Conservation (phyloP, 1,284 basidiomycete species). For the Cryptococcus sp. region DNA sequence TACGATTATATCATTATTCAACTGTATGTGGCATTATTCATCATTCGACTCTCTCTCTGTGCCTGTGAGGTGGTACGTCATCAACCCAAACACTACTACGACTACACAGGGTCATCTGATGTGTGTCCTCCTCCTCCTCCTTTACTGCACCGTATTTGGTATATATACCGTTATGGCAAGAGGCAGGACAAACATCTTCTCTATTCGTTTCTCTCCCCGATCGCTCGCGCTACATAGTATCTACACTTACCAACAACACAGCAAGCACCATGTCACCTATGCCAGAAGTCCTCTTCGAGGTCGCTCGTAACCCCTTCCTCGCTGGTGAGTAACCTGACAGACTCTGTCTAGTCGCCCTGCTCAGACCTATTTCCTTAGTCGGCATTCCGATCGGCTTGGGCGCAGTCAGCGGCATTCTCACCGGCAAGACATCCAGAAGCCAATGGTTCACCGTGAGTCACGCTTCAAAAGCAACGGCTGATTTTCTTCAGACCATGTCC, state of each 20-base stretch:
- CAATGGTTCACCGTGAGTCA: constrained; percentile 64
- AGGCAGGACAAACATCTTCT: no score
- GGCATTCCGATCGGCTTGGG: constrained; percentile 65
- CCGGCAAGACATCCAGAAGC: constrained; percentile 55
- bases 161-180: no score
- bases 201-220: no score
- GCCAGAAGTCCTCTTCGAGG: constrained; percentile 58
- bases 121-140: no score
- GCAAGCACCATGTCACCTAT: constrained; percentile 45
- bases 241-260: neutral
- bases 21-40: no score
- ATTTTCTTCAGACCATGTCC: constrained; percentile 30
- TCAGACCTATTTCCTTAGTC: constrained; percentile 38
- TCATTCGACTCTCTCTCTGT: no score
- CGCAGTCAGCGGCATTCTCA: constrained; percentile 58
- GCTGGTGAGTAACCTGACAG: constrained; percentile 50
- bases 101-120: no score
- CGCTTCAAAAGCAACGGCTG: neutral
- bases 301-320: constrained; percentile 62
- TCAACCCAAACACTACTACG: no score
- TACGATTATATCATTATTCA: no score
- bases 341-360: neutral
- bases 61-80: no score
- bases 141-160: no score
- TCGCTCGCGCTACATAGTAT: no score